Conservation (phyloP, 139 green algal genomes). For the Chlamydomonas schloesseri region DNA sequence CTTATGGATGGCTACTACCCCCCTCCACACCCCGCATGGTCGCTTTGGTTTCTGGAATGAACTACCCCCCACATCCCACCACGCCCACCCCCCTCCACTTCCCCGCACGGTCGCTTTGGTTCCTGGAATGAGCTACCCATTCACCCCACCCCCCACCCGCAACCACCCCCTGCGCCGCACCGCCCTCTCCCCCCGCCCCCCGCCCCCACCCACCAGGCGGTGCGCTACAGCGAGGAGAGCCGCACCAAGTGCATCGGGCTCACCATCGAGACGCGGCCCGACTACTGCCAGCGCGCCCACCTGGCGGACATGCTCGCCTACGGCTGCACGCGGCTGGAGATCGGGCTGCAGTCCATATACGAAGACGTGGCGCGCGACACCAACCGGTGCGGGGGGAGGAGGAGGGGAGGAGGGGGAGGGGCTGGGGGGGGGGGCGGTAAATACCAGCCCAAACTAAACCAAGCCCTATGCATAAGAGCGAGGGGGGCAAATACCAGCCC, state of each 20-base stretch:
- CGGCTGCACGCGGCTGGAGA: slow-evolving; percentile 95
- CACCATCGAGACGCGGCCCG: slow-evolving; percentile 97
- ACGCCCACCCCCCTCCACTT: neutral
- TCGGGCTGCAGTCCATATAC: slow-evolving; percentile 94
- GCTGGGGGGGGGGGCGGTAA: neutral
- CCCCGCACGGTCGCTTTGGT: too few relatives aligned
- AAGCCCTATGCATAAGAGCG: too few relatives aligned
- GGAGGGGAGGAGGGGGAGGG: neutral
- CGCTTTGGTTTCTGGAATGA: too few relatives aligned
- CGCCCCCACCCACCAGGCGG: slow-evolving; percentile 61
- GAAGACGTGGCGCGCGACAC: slow-evolving; percentile 98
- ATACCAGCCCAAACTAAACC: neutral
- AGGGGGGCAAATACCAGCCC: too few relatives aligned
- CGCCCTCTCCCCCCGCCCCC: slow-evolving; percentile 50
- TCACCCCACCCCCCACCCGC: neutral
- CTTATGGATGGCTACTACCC: too few relatives aligned
- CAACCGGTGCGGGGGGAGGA: slow-evolving; percentile 76
- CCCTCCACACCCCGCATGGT: too few relatives aligned
- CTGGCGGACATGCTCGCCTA: slow-evolving; percentile 90
- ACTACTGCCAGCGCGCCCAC: slow-evolving; percentile 89
- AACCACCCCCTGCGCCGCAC: too few relatives aligned
- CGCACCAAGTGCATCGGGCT: slow-evolving; percentile 94
- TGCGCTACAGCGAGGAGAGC: slow-evolving; percentile 78
- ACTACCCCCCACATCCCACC: too few relatives aligned
- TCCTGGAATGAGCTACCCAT: too few relatives aligned